Percentiles rank a stretch among this genome's conserved stretches.
These are phyloP conservation scores for Paraurostyla sp. DNA, from an alignment of 73 alveolate genomes.

Conservation along the genomic window DNA sequence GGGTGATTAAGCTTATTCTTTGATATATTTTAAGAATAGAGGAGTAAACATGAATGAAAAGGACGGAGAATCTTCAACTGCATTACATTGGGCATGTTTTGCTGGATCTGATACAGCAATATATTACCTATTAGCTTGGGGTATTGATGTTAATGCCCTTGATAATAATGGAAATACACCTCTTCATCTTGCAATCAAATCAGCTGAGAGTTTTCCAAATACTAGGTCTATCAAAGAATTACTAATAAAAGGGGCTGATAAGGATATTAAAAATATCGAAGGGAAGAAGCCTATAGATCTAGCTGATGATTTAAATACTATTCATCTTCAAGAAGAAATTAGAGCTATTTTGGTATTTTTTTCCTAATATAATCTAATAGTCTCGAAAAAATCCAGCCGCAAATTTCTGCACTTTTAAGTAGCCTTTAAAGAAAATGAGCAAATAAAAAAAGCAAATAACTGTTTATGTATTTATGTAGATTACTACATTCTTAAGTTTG, in stretches of 20 bases:
- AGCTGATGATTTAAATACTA: background rate
- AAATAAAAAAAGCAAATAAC: no score
- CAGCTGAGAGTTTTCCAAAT: conserved; percentile 38
- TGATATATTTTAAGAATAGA: conserved; percentile 87
- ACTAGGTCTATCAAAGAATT: conserved; percentile 42
- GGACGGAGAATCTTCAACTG: conserved; percentile 92
- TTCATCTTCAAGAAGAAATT: conserved; percentile 7
- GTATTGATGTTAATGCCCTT: conserved; percentile 20
- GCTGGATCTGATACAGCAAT: conserved; percentile 43
- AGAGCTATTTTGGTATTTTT: no score
- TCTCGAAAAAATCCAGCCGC: no score
- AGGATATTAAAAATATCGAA: background rate
- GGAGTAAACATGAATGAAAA: conserved; percentile 76
- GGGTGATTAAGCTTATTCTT: conserved; percentile 92
- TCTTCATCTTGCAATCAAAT: conserved; percentile 42
- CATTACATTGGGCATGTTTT: conserved; percentile 95
- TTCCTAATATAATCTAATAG: no score
- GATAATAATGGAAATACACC: conserved; percentile 56
- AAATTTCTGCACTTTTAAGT: no score
- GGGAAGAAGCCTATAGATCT: conserved; percentile 25
- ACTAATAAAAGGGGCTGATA: conserved; percentile 45
- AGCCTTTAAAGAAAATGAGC: no score
- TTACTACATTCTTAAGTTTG: no score
- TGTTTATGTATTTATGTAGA: no score
- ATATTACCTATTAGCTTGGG: conserved; percentile 48